Percentiles rank a stretch among this genome's conserved stretches.
Evolutionary conservation across 2,329 filamentous ascomycete genomes (phyloP).

Genomic region (Raffaelea ambrosiae): DNA sequence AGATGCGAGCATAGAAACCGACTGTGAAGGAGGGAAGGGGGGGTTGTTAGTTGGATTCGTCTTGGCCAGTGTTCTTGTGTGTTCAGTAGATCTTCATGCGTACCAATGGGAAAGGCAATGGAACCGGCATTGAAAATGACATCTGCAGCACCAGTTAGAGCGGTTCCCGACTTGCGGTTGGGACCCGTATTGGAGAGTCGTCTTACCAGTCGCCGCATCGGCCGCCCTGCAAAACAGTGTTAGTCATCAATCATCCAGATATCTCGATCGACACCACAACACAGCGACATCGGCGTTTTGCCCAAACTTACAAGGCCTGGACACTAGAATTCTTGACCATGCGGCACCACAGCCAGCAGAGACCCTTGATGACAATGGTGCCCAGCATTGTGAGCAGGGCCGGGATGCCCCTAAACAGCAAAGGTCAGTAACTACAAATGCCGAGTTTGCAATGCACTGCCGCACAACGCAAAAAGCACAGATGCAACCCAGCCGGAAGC

Average conservation of each 20-base stretch:
- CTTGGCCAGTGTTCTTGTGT: background rate
- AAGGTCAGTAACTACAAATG: no score
- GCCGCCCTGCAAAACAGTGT: constrained; percentile 15
- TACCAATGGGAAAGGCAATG: constrained; percentile 72
- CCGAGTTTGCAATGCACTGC: no score
- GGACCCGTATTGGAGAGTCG: no score
- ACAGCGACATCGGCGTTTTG: no score
- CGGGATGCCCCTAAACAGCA: constrained; percentile 39
- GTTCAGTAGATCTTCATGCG: constrained; percentile 15
- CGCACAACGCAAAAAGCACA: no score
- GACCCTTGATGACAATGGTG: constrained; percentile 73
- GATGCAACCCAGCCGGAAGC: background rate
- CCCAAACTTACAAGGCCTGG: constrained; percentile 60
- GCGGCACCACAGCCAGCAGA: constrained; percentile 82
- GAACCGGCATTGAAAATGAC: constrained; percentile 88
- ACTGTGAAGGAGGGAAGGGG: constrained; percentile 30
- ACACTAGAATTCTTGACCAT: constrained; percentile 80
- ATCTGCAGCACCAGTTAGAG: constrained; percentile 25
- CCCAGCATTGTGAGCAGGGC: constrained; percentile 73
- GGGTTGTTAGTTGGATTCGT: background rate
- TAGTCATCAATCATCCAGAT: background rate
- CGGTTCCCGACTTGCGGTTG: no score
- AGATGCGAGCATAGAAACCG: constrained; percentile 66
- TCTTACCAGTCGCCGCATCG: constrained; percentile 18
- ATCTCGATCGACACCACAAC: no score